Evolutionary conservation across 1,284 basidiomycete species (phyloP).

Genomic region (Fomes fomentarius): DNA sequence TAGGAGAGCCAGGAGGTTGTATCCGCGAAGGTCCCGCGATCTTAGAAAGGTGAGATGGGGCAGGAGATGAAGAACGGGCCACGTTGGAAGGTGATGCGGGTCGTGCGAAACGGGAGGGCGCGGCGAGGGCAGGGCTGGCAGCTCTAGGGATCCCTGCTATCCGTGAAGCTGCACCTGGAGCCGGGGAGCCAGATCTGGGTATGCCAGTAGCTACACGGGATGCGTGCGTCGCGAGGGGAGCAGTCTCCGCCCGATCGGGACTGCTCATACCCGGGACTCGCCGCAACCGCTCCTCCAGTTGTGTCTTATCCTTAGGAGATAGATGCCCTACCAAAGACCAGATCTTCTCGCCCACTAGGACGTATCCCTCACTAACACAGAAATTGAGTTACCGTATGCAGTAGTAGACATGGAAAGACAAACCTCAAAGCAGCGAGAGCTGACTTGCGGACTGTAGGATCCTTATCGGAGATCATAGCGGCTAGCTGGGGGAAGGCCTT

Average conservation of each 20-base stretch:
- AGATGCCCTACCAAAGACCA: constrained; percentile 81
- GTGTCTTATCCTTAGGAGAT: constrained; percentile 86
- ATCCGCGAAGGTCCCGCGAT: constrained; percentile 36
- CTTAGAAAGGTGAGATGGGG: constrained; percentile 36
- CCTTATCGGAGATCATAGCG: constrained; percentile 86
- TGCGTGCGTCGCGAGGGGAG: constrained; percentile 44
- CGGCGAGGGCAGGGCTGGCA: constrained; percentile 61
- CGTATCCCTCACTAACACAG: constrained; percentile 73
- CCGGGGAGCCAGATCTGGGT: constrained; percentile 60
- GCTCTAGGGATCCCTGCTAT: constrained; percentile 56
- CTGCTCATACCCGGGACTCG: constrained; percentile 73
- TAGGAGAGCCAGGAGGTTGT: constrained; percentile 48
- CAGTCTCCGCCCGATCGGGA: constrained; percentile 48
- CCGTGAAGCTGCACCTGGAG: constrained; percentile 40
- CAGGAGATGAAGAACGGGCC: constrained; percentile 57
- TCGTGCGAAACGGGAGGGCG: constrained; percentile 58
- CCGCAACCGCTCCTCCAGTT: constrained; percentile 88
- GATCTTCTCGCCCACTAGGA: constrained; percentile 83
- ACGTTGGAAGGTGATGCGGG: constrained; percentile 62
- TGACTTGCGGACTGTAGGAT: constrained; percentile 84
- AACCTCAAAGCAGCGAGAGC: constrained; percentile 78
- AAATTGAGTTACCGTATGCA: background rate
- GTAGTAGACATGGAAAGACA: constrained; percentile 1
- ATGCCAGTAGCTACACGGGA: constrained; percentile 55
- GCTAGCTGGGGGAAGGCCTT: constrained; percentile 85